Evolutionary conservation across 2,329 filamentous ascomycete species (phyloP).

Genomic region (Endothia cerciana): DNA sequence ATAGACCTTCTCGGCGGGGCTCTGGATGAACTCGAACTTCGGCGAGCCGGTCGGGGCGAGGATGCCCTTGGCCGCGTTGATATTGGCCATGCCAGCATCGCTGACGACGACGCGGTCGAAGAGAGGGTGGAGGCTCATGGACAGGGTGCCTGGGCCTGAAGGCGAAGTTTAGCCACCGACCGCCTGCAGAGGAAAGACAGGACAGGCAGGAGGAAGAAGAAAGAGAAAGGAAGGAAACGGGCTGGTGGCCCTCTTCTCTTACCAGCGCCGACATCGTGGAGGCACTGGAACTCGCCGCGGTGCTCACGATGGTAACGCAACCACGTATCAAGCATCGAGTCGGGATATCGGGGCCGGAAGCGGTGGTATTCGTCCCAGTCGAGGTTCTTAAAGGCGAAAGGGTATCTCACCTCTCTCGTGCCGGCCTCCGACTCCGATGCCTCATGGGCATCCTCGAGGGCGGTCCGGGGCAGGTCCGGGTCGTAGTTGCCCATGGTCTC

Average conservation of each 20-base stretch:
- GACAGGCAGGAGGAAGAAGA: neutral
- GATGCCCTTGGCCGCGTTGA: slow-evolving; percentile 22
- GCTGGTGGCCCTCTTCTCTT: neutral
- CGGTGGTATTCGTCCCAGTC: slow-evolving; percentile 33
- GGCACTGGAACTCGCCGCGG: slow-evolving; percentile 24
- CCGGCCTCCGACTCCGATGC: slow-evolving; percentile 15
- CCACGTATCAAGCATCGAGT: slow-evolving; percentile 31
- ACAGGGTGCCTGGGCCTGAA: slow-evolving; percentile 29
- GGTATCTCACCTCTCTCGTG: slow-evolving; percentile 27
- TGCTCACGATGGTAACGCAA: slow-evolving; percentile 27
- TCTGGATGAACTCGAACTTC: slow-evolving; percentile 23
- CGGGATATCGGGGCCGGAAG: slow-evolving; percentile 30
- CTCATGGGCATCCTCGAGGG: slow-evolving; percentile 29
- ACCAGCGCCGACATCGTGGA: slow-evolving; percentile 31
- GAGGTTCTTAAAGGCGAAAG: slow-evolving; percentile 32
- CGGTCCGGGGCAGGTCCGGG: neutral
- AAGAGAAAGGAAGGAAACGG: neutral
- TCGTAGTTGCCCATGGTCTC: slow-evolving; percentile 1
- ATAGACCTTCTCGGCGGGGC: slow-evolving; percentile 28
- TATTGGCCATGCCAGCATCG: slow-evolving; percentile 29
- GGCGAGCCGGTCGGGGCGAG: slow-evolving; percentile 6
- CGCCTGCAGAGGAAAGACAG: neutral
- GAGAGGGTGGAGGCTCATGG: slow-evolving; percentile 18
- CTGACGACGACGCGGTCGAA: slow-evolving; percentile 28
- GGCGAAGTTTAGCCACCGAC: neutral